Base-by-base conservation (phyloP, 345 rosid genomes). In the Abelmoschus esculentus region DNA sequence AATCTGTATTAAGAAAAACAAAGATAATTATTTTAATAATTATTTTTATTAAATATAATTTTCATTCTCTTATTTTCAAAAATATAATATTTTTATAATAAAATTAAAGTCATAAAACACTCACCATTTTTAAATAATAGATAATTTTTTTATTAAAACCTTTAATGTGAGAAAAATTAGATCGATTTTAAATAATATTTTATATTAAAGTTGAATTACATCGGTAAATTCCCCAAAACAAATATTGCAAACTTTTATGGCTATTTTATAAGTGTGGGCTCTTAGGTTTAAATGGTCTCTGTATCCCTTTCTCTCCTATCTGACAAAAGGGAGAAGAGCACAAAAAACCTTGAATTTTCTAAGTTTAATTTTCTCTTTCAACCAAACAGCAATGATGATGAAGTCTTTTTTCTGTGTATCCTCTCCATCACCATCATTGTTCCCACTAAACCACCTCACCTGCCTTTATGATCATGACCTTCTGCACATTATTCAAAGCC, bases 361-460 rank as follows among this genome's bases (percentile, higher is more conserved):
- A 44, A 3, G 22, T 58, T 65, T 40, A 66, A 50, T 67, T 15
- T 49, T 49, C 17, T 65, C 54, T 75, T 69, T 69, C 79, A 72
- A 68, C 71, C 74, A 73, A 75, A 79, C 73, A 58, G 69, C 76
- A 74, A 74, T 80, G 70, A 80, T 80, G 70, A 77, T 80, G 66
- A 80, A 74, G 76, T 64, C 72, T 60, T 61, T 74, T 59, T 46
- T 47, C 58, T 49, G 42, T 49, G 9, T 8, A 46, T 42, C 77
- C 46, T 72, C 82, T 49, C 75, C 70, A 68, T 63, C 52, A 62
- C 75, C 80, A 74, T 80, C 78, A 76, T 76, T 74, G 74, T 54
- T 63, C 56, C 80, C 78, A 42, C 46, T 38, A 80, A 71, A n/a
- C 63, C 59, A 4, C 36, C 61, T 5, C 44, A n/a, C 61, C 29